A percentile compares a stretch with the other conserved stretches of the same genome.
Conservation (phyloP, 768 basidiomycete species). For the Termitomyces heimii region DNA sequence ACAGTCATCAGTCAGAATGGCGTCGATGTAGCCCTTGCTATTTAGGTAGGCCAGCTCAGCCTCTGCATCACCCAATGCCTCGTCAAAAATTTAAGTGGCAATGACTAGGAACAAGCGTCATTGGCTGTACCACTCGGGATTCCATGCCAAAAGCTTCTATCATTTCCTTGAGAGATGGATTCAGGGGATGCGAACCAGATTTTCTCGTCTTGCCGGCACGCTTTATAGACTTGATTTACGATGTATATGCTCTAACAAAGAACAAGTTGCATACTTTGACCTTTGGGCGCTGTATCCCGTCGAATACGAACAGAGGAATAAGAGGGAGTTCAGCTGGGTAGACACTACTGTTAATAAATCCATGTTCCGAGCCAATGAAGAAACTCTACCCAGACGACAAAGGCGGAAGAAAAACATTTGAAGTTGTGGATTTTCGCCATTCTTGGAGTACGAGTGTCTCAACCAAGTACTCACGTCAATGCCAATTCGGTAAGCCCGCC, state of each 20-base stretch:
- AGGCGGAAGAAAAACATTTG: neutral
- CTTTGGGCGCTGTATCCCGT: neutral
- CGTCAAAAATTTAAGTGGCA: neutral
- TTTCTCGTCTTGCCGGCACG: neutral
- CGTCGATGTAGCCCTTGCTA: slow-evolving; percentile 34
- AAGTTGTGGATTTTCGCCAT: neutral
- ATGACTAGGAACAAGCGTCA: too few species aligned
- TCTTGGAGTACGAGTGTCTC: neutral
- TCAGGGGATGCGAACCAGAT: neutral
- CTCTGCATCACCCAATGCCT: slow-evolving; percentile 54
- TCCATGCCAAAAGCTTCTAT: neutral
- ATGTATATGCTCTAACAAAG: too few species aligned
- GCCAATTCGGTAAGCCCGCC: neutral
- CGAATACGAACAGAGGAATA: neutral
- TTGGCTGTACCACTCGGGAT: neutral
- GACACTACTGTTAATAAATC: neutral
- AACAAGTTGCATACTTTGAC: neutral
- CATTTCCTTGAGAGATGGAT: neutral
- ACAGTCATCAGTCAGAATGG: slow-evolving; percentile 43
- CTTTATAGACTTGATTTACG: neutral
- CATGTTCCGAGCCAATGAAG: too few species aligned
- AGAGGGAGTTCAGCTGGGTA: neutral
- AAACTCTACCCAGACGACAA: neutral
- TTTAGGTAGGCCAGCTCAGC: slow-evolving; percentile 47
- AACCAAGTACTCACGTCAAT: neutral